Evolutionary conservation across 495 filamentous ascomycete species (phyloP).

Genomic region (Talaromyces adpressus): DNA sequence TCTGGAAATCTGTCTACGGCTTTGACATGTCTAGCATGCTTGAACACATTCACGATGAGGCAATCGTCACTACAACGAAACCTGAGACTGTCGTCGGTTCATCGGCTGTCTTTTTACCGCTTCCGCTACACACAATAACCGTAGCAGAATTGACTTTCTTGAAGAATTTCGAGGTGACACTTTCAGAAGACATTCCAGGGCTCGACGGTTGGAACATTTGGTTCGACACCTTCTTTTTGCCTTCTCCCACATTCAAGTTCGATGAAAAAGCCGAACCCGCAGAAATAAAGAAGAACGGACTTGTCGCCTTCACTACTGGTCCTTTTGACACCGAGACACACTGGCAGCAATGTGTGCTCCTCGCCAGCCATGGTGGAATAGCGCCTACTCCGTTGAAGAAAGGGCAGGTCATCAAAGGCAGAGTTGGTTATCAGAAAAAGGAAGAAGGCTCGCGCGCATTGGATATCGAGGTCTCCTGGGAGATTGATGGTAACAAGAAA

Average conservation of each 20-base stretch:
- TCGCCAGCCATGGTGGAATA: slow-evolving; percentile 39
- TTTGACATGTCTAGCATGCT: slow-evolving; percentile 53
- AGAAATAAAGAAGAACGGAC: slow-evolving; percentile 39
- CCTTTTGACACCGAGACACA: slow-evolving; percentile 46
- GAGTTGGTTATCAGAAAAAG: slow-evolving; percentile 44
- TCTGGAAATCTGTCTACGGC: slow-evolving; percentile 65
- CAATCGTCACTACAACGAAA: slow-evolving; percentile 43
- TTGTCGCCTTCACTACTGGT: slow-evolving; percentile 48
- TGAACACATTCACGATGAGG: slow-evolving; percentile 52
- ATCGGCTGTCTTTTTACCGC: slow-evolving; percentile 44
- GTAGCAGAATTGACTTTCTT: slow-evolving; percentile 52
- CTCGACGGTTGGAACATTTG: slow-evolving; percentile 57
- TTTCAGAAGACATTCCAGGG: slow-evolving; percentile 46
- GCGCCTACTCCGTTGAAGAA: slow-evolving; percentile 33
- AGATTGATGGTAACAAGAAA: slow-evolving; percentile 24
- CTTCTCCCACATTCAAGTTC: slow-evolving; percentile 33
- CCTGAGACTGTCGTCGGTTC: slow-evolving; percentile 37
- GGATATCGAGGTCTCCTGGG: slow-evolving; percentile 44
- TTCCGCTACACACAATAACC: slow-evolving; percentile 50
- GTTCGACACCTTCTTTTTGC: slow-evolving; percentile 61
- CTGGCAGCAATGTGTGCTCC: slow-evolving; percentile 43
- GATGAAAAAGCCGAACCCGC: slow-evolving; percentile 35
- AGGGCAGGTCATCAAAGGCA: slow-evolving; percentile 41
- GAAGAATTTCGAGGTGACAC: slow-evolving; percentile 45
- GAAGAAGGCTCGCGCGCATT: slow-evolving; percentile 36